Conservation (phyloP, 2,329 filamentous ascomycete genomes). For the Metarhizium guizhouense region DNA sequence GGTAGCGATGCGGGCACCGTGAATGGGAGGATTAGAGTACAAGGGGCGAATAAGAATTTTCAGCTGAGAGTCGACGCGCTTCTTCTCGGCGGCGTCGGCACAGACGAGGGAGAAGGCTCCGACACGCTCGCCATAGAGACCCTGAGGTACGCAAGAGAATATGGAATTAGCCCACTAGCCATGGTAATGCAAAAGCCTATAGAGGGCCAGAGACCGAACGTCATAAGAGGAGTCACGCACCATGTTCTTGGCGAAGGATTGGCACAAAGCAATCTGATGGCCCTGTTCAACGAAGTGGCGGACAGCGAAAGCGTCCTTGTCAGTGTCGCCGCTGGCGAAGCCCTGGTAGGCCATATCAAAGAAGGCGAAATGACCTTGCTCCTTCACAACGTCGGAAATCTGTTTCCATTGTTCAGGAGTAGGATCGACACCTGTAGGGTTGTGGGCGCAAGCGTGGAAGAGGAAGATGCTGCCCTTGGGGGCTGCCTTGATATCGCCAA, state of each 20-base stretch:
- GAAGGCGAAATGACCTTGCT: conserved; percentile 83
- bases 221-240: conserved; percentile 31
- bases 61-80: conserved; percentile 92
- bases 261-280: conserved; percentile 77
- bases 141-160: conserved; percentile 36
- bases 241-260: conserved; percentile 99
- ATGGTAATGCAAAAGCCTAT: neutral
- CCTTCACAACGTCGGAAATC: conserved; percentile 81
- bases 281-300: conserved; percentile 90
- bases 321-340: conserved; percentile 85
- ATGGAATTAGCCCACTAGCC: neutral
- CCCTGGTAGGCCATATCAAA: conserved; percentile 99
- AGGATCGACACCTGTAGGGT: conserved; percentile 94
- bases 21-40: conserved; percentile 96
- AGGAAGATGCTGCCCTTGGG: conserved; percentile 83
- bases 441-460: conserved; percentile 95
- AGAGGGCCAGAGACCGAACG: neutral
- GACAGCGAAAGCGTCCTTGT: conserved; percentile 88
- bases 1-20: conserved; percentile 89
- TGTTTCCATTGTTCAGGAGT: conserved; percentile 86
- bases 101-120: conserved; percentile 93
- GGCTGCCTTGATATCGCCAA: conserved; percentile 82
- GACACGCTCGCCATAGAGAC: conserved; percentile 96
- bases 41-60: conserved; percentile 95
- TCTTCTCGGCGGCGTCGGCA: conserved; percentile 80